Evolutionary conservation across 225 moss, liverwort and hornwort species (phyloP).

Genomic region (Lunularia cruciata): DNA sequence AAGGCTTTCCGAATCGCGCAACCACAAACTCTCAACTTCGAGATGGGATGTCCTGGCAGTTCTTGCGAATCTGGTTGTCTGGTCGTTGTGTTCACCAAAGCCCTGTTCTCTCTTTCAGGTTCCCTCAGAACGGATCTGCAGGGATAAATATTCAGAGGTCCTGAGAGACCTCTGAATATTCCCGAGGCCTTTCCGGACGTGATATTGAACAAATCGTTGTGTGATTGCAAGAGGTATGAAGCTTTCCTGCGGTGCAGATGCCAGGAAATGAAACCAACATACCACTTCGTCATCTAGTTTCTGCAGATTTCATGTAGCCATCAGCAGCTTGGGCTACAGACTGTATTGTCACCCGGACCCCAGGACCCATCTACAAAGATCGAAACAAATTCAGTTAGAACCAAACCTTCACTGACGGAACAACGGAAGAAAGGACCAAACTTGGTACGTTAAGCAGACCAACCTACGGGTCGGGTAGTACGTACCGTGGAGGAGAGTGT

Average conservation of each 20-base stretch:
- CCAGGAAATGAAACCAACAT: neutral
- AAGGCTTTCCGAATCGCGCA: too few species aligned
- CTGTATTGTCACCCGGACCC: slow-evolving; percentile 77
- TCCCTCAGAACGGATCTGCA: neutral
- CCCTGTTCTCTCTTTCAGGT: neutral
- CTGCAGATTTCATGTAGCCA: slow-evolving; percentile 66
- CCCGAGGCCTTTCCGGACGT: slow-evolving; percentile 3
- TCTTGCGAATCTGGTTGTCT: too few species aligned
- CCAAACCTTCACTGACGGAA: too few species aligned
- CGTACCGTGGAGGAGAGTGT: slow-evolving; percentile 81
- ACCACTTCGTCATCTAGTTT: slow-evolving; percentile 21
- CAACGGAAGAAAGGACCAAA: neutral
- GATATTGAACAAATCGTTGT: neutral
- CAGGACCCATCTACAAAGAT: slow-evolving; percentile 79
- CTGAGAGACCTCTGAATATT: too few species aligned
- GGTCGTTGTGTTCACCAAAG: too few species aligned
- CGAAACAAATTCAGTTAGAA: too few species aligned
- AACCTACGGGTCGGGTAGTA: neutral
- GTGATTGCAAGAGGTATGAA: too few species aligned
- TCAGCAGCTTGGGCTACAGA: slow-evolving; percentile 92
- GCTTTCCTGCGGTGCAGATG: neutral
- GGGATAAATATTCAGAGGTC: too few species aligned
- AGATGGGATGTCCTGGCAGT: too few species aligned
- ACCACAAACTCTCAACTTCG: too few species aligned
- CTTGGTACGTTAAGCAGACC: neutral